Conservation (phyloP, 2,329 filamentous ascomycete species). For the Cadophora sp. region DNA sequence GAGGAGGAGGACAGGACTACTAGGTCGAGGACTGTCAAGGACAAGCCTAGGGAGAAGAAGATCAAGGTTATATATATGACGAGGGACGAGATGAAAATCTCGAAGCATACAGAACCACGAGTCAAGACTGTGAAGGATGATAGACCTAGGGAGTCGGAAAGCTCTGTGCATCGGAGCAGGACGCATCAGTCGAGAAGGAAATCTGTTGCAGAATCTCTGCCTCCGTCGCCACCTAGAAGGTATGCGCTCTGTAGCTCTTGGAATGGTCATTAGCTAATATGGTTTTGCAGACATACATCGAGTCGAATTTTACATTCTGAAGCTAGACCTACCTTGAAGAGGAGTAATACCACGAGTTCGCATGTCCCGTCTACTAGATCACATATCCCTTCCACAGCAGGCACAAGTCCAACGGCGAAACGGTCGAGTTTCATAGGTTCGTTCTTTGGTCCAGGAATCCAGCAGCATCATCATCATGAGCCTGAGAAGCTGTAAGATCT, state of each 20-base stretch:
- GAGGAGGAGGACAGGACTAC: constrained; percentile 14
- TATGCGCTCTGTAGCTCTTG: constrained; percentile 19
- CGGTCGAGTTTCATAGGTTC: constrained; percentile 29
- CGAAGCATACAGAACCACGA: constrained; percentile 30
- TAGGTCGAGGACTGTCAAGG: constrained; percentile 24
- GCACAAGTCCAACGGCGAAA: constrained; percentile 28
- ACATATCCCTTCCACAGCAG: constrained; percentile 29
- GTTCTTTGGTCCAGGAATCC: constrained; percentile 9
- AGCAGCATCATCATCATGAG: constrained; percentile 29
- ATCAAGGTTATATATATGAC: constrained; percentile 38
- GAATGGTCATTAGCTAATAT: constrained; percentile 10
- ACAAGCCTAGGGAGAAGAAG: constrained; percentile 36
- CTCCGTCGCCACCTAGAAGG: constrained; percentile 37
- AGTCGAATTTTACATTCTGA: constrained; percentile 29
- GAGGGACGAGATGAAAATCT: constrained; percentile 30
- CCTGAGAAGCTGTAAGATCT: constrained; percentile 40
- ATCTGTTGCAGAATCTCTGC: constrained; percentile 29
- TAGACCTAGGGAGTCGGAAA: constrained; percentile 23
- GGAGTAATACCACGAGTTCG: constrained; percentile 38
- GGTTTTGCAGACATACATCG: constrained; percentile 29
- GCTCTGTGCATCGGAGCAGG: constrained; percentile 31
- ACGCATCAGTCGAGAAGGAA: constrained; percentile 33
- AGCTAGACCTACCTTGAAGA: constrained; percentile 29
- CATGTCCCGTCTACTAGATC: constrained; percentile 29
- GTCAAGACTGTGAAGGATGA: constrained; percentile 22